Evolutionary conservation across 257 asterid species (phyloP), one percentile per base, ranked within the genome.

Genomic region (Echites panduratus): DNA sequence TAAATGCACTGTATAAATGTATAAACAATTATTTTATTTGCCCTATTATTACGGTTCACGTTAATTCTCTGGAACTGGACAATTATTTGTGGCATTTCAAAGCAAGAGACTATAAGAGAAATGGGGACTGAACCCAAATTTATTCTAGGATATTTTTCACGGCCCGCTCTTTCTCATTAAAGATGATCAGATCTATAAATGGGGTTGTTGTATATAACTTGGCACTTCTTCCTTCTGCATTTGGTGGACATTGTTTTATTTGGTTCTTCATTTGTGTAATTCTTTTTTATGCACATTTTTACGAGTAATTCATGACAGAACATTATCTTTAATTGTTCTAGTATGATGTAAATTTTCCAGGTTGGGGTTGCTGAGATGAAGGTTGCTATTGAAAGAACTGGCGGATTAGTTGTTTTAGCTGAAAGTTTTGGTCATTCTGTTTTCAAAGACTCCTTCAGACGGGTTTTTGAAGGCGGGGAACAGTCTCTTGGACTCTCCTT

Each of bases 341-440:
- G 76, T 54, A 19, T 8, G 40, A 56, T 58, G 54, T 72, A 68
- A 47, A n/a, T 11, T 75, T 75, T 84, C 76, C 80, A 94, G 98
- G 98, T 94, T 79, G 99, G 99, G 75, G 85, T 94, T 88, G 99
- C 98, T 68, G 99, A 94, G 88, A 94, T 94, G 97, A 91, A 94
- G 86, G 93, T 94, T 65, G 95, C 98, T 70, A 91, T 94, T 58
- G 99, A 94, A 86, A 90, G 82, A 83, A 91, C 96, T 54, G 99
- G 98, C 76, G 99, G 99, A 68, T 93, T 94, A 56, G 95, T 91
- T 20, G 97, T 89, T 80, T 84, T 89, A 69, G 89, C 99, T 66
- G 99, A 94, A 89, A 94, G 99, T 81, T 94, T 94, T 84, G 98
- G 97, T 71, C 99, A 94, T 86, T 85, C 99, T 64, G 99, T 94